Evolutionary conservation across 352 stramenopile species (phyloP).

Genomic region (Thraustochytrium striatum): DNA sequence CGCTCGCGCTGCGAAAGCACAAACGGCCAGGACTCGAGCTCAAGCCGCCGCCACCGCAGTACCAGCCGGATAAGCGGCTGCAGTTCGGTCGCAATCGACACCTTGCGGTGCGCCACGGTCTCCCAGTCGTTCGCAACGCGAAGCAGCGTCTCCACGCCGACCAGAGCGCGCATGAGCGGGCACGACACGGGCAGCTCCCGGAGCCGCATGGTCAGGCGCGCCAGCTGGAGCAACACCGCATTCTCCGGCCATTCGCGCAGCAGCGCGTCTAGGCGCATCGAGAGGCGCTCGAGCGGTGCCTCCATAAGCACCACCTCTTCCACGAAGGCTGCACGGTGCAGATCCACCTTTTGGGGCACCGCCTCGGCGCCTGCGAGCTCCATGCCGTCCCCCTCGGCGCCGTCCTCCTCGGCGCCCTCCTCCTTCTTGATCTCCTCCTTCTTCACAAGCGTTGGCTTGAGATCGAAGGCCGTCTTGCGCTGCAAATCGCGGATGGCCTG

Average conservation of each 20-base stretch:
- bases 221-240: slow-evolving; percentile 88
- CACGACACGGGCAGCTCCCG: slow-evolving; percentile 60
- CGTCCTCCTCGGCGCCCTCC: slow-evolving; percentile 10
- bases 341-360: slow-evolving; percentile 14
- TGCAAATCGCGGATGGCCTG: slow-evolving; percentile 44
- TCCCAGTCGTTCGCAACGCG: slow-evolving; percentile 98
- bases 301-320: slow-evolving; percentile 20
- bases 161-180: slow-evolving; percentile 78
- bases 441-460: not conserved
- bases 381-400: not conserved
- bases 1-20: slow-evolving; percentile 65
- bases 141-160: slow-evolving; percentile 89
- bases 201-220: slow-evolving; percentile 75
- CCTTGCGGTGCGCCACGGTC: slow-evolving; percentile 82
- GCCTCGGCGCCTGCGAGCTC: slow-evolving; percentile 13
- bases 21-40: slow-evolving; percentile 93
- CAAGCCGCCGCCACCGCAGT: slow-evolving; percentile 92
- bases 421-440: slow-evolving; percentile 5
- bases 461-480: not conserved
- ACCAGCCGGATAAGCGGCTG: slow-evolving; percentile 85
- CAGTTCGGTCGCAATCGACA: slow-evolving; percentile 84
- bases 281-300: slow-evolving; percentile 65
- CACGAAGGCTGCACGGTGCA: slow-evolving; percentile 29
- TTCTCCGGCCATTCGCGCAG: slow-evolving; percentile 92
- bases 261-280: slow-evolving; percentile 77